Base-by-base conservation (phyloP, 73 alveolate genomes). In the Paramecium primaurelia region DNA sequence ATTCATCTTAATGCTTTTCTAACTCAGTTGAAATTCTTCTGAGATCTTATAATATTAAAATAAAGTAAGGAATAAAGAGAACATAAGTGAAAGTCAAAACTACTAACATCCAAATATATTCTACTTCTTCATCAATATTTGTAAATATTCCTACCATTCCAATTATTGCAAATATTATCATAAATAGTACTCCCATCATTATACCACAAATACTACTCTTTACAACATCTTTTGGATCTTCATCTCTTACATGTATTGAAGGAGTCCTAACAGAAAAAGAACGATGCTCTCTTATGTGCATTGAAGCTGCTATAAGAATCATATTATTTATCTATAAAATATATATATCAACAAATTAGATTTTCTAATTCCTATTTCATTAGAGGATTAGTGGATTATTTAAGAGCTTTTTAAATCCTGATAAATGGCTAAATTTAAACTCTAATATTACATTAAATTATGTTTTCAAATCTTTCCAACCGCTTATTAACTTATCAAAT, bases 121-220 rank as follows among this genome's bases (percentile, higher is more conserved):
- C 42, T 12, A 54, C 3, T 54, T 64, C 51, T 32, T 64, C 47
- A 4, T 64, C 51, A 14, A 64, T 32, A 64, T 64, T 64, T 14
- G 49, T 64, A 34, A 64, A 64, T 22, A 64, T 64, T 32, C 84
- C 84, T 34, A 64, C 84, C 42, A 64, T 28, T 51, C 84, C 84
- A 64, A 64, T 64, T 25, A 64, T 34, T 64, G 84, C 5, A 32
- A 64, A 64, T 64, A 64, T 64, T 11, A 64, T 28, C 84, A 64
- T 64, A 32, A 64, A 64, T 12, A 64, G 28, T 28, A 64, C 47
- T 34, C 84, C 84, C 84, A 64, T 64, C 42, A 64, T 64, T 11
- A 64, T 64, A 32, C 84, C 84, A 64, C 84, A 64, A 14, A 64
- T 64, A 28, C 84, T 64, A 64, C 84, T 28, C 49, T 64, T 64